Evolutionary conservation across 805 yeast genomes (phyloP).

Genomic region (Kodamaea hsintzibuensis): DNA sequence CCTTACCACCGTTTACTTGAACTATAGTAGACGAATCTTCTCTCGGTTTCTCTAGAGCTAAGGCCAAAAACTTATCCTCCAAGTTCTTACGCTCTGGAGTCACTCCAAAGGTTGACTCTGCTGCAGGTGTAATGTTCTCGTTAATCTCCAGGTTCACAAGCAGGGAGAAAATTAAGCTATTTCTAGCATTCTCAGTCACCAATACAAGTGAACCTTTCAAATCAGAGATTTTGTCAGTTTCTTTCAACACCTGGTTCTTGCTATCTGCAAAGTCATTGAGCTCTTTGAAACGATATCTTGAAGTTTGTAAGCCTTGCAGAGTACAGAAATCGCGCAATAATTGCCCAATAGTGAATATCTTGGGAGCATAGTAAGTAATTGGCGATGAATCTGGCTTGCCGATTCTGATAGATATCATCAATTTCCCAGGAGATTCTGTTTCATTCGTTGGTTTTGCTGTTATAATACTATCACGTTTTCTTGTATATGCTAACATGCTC

Average conservation of each 20-base stretch:
- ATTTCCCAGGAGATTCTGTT: slow-evolving; percentile 11
- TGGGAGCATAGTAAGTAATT: slow-evolving; percentile 4
- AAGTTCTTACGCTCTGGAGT: slow-evolving; percentile 9
- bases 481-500: slow-evolving; percentile 17
- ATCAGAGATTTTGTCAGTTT: background rate
- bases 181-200: background rate
- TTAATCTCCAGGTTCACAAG: slow-evolving; percentile 3
- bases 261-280: background rate
- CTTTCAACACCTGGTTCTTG: slow-evolving; percentile 4
- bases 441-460: slow-evolving; percentile 13
- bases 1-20: background rate
- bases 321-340: slow-evolving; percentile 29
- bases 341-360: slow-evolving; percentile 20
- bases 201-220: slow-evolving; percentile 1
- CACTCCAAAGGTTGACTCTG: slow-evolving; percentile 7
- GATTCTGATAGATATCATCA: slow-evolving; percentile 8
- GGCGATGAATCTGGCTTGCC: slow-evolving; percentile 6
- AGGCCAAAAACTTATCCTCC: slow-evolving; percentile 1
- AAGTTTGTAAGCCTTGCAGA: slow-evolving; percentile 27
- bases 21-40: background rate
- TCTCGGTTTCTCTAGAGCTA: background rate
- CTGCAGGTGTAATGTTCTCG: slow-evolving; percentile 9
- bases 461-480: slow-evolving; percentile 16
- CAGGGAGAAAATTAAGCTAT: background rate
- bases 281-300: slow-evolving; percentile 27